Base-by-base conservation (phyloP, 805 yeast species). In the Metschnikowia colocasiae region DNA sequence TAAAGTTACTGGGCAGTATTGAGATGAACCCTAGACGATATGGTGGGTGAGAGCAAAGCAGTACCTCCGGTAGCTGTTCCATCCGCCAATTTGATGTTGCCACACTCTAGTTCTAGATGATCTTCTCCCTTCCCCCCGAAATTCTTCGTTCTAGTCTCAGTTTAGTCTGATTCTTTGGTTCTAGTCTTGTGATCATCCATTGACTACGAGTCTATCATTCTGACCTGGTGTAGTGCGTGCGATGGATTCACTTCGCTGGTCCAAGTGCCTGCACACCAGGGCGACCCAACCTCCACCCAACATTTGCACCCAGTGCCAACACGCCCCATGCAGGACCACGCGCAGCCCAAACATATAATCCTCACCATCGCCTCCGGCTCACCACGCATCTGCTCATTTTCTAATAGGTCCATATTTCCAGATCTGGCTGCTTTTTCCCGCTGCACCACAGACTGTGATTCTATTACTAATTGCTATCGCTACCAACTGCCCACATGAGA, bases 401-500 rank as follows among this genome's bases (percentile, higher is more conserved):
- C 27, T 15, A 22, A 40, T 23, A 36, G 30, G 15, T 29, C 16
- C 13, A 10, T 27, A 12, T 22, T n/a, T 2, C 16, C 8, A 30
- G 7, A 31, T 16, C 34, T 31, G 34, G 34, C 34, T 31, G 34
- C 34, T 19, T 10, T 33, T 19, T 15, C 36, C 10, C 12, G 6
- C 9, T 33, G 36, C 23, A 18, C 1, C 15, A 15, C 13, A 29
- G 32, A 29, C 32, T 13, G 16, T 29, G 16, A 6, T 5, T n/a
- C 15, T 13, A n/a, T 29, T 29, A 29, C 16, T 29, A 29, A 29
- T 29, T n/a, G 16, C 16, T 25, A 3, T 25, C 6, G 3, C 32
- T 29, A n/a, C 19, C 10, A 8, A 10, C 15, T 33, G 25, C 32
- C n/a, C 16, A 7, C 26, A 86, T 85, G 94, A 82, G 82, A 67